A percentile compares a stretch with the other conserved stretches of the same genome.
Evolutionary conservation across 441 rosid species (phyloP).

Genomic region (Kokia cookei): DNA sequence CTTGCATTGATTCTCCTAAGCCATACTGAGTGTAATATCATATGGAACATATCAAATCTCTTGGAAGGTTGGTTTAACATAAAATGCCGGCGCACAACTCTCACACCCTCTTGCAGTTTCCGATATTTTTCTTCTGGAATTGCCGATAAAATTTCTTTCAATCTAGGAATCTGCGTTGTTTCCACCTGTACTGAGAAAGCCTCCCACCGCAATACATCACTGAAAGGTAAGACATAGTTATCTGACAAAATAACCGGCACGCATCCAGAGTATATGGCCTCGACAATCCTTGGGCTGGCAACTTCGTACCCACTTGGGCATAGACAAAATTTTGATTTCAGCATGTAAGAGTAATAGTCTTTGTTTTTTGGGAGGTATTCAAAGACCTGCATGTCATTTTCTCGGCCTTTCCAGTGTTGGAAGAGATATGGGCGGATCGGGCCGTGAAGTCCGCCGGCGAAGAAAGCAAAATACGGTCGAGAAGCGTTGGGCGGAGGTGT

Average conservation of each 20-base stretch:
- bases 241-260: constrained; percentile 81
- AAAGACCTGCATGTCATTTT: constrained; percentile 44
- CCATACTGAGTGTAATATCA: constrained; percentile 90
- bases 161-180: constrained; percentile 51
- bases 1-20: constrained; percentile 66
- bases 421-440: constrained; percentile 62
- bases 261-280: constrained; percentile 77
- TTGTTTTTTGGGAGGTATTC: constrained; percentile 64
- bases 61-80: constrained; percentile 66
- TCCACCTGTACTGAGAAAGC: constrained; percentile 58
- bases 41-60: constrained; percentile 74
- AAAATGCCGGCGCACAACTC: constrained; percentile 62
- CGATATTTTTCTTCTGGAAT: constrained; percentile 47
- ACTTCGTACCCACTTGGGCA: constrained; percentile 96
- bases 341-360: constrained; percentile 64
- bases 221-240: constrained; percentile 70
- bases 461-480: constrained; percentile 63
- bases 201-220: constrained; percentile 84
- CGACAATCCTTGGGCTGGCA: constrained; percentile 87
- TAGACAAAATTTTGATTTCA: constrained; percentile 69
- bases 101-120: constrained; percentile 47
- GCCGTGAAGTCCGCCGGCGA: constrained; percentile 84
- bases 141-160: constrained; percentile 58
- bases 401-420: constrained; percentile 62
- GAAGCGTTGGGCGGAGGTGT: constrained; percentile 26